Percentiles rank a stretch among this genome's conserved stretches.
Evolutionary conservation across 371 early-diverging fungal genomes (phyloP).

Genomic region (Mortierella sp.): DNA sequence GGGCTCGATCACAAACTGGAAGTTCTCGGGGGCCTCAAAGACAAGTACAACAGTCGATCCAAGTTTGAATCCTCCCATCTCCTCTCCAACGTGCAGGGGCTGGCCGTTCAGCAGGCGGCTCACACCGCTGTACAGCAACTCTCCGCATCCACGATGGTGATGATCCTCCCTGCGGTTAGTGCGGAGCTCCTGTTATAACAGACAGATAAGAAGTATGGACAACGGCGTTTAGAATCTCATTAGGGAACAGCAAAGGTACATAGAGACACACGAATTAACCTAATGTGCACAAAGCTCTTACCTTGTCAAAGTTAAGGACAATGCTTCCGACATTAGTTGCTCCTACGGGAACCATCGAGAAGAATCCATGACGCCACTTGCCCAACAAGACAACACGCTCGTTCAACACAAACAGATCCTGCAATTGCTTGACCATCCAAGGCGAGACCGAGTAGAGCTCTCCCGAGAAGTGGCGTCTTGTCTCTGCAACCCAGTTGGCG

Average conservation of each 20-base stretch:
- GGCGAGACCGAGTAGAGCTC: slow-evolving; percentile 97
- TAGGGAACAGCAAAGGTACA: neutral
- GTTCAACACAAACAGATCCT: slow-evolving; percentile 94
- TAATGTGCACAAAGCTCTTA: slow-evolving; percentile 30
- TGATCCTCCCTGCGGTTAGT: slow-evolving; percentile 77
- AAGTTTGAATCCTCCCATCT: slow-evolving; percentile 95
- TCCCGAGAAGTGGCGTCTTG: slow-evolving; percentile 90
- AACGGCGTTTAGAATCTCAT: neutral
- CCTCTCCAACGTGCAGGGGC: slow-evolving; percentile 82
- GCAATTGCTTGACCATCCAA: slow-evolving; percentile 82
- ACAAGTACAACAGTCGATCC: slow-evolving; percentile 97
- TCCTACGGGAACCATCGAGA: slow-evolving; percentile 96
- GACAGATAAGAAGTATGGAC: neutral
- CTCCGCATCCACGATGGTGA: slow-evolving; percentile 82
- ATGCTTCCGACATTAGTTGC: slow-evolving; percentile 98
- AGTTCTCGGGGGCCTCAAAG: slow-evolving; percentile 92
- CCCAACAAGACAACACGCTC: slow-evolving; percentile 95
- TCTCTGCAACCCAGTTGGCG: slow-evolving; percentile 91
- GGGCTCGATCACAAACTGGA: slow-evolving; percentile 80
- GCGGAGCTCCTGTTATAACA: slow-evolving; percentile 67
- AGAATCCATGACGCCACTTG: slow-evolving; percentile 94
- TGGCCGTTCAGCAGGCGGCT: slow-evolving; percentile 77
- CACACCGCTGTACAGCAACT: slow-evolving; percentile 77
- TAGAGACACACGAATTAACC: neutral
- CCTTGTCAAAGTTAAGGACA: slow-evolving; percentile 90